Conservation (phyloP, 2,329 filamentous ascomycete genomes). For the Keithomyces neogunnii region DNA sequence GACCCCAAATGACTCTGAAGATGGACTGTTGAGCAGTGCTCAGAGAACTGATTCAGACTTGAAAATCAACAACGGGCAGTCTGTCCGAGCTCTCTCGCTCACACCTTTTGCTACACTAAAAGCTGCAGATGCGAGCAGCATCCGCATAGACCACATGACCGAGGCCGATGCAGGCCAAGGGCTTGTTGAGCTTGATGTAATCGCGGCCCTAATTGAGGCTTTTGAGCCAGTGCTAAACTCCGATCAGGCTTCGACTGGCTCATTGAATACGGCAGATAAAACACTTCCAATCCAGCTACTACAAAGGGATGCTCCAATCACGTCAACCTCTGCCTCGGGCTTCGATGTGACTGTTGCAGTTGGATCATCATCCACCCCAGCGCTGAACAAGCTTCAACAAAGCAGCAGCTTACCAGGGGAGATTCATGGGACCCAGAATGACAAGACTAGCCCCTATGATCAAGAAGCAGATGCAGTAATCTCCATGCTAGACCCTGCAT, state of each 20-base stretch:
- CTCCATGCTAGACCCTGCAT: slow-evolving; percentile 12
- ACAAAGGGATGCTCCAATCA: background rate
- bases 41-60: background rate
- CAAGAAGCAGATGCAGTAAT: slow-evolving; percentile 1
- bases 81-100: no score
- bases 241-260: background rate
- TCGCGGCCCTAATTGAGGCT: slow-evolving; percentile 11
- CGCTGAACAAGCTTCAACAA: background rate
- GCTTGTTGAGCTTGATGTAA: background rate
- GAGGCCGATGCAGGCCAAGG: background rate
- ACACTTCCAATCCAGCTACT: background rate
- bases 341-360: background rate
- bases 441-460: background rate
- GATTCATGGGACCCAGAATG: background rate
- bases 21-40: background rate
- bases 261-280: background rate
- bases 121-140: background rate
- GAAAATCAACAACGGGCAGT: background rate
- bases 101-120: background rate
- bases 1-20: background rate
- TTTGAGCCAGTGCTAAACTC: slow-evolving; percentile 2
- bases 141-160: background rate
- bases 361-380: background rate
- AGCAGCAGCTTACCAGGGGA: background rate
- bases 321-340: background rate